phyloP scores from a whole-genome alignment of 2,329 filamentous ascomycete genomes.

The Pseudogymnoascus verrucosus region DNA sequence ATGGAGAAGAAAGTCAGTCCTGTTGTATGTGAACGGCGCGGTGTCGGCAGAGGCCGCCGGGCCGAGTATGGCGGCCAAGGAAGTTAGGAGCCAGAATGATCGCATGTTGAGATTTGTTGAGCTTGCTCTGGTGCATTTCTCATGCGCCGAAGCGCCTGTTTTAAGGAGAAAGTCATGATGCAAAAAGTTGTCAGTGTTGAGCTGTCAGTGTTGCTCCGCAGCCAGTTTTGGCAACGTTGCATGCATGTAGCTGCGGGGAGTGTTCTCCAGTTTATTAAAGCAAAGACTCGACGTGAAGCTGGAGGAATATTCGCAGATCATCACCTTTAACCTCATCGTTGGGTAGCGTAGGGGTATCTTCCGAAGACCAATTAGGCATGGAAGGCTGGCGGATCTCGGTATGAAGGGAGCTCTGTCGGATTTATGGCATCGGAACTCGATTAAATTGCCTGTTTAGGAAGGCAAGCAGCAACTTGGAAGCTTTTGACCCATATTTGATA shows the following conservation, averaged over 20 bases:
- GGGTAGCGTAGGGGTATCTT: not conserved
- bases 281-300: not conserved
- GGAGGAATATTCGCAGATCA: not conserved
- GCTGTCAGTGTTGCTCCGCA: not conserved
- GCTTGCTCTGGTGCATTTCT: not conserved
- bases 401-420: not conserved
- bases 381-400: not conserved
- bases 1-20: constrained; percentile 33
- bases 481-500: not conserved
- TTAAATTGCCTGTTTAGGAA: not conserved
- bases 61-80: not conserved
- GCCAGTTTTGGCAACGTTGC: not conserved
- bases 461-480: not conserved
- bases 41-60: not conserved
- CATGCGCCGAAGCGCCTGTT: not conserved
- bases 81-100: not conserved
- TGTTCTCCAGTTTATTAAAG: not conserved
- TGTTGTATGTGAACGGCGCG: constrained; percentile 33
- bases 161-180: not conserved
- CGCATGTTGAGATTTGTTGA: not conserved
- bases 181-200: not conserved
- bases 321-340: not conserved
- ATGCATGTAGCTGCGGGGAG: not conserved
- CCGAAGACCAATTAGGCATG: not conserved
- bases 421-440: not conserved